These are phyloP conservation scores for Marsdenia floribunda DNA, from an alignment of 257 asterid genomes.

Conservation along the genomic window DNA sequence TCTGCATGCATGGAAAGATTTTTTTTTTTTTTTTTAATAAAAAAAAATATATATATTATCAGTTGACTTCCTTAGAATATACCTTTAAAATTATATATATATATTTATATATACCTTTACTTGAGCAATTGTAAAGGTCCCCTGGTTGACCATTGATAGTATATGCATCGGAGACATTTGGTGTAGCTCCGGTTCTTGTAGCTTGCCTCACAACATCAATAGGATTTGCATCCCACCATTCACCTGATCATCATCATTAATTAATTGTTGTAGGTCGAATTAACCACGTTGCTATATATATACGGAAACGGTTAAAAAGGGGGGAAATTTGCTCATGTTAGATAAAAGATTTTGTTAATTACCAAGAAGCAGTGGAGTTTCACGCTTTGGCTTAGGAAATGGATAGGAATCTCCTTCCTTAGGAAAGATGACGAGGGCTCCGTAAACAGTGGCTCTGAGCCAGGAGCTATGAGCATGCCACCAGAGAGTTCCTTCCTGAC, in stretches of 20 bases:
- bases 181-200: conserved; percentile 70
- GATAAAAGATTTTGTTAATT: not conserved
- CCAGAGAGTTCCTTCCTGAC: conserved; percentile 92
- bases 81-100: too few species aligned
- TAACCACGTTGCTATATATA: too few species aligned
- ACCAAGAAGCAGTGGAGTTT: conserved; percentile 76
- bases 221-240: conserved; percentile 96
- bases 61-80: not conserved
- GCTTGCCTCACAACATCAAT: conserved; percentile 74
- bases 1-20: conserved; percentile 30
- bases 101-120: conserved; percentile 30
- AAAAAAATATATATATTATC: too few species aligned
- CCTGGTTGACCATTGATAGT: conserved; percentile 98
- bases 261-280: not conserved
- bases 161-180: conserved; percentile 78
- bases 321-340: not conserved
- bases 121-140: conserved; percentile 79
- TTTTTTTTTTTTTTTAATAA: too few species aligned
- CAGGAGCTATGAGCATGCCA: conserved; percentile 99
- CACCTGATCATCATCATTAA: conserved; percentile 46
- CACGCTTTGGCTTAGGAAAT: conserved; percentile 68
- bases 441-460: conserved; percentile 91
- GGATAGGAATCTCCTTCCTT: conserved; percentile 64
- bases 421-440: conserved; percentile 71
- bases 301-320: not conserved